Evolutionary conservation across 2,329 filamentous ascomycete species (phyloP).

Genomic region (Colletotrichum sp.): DNA sequence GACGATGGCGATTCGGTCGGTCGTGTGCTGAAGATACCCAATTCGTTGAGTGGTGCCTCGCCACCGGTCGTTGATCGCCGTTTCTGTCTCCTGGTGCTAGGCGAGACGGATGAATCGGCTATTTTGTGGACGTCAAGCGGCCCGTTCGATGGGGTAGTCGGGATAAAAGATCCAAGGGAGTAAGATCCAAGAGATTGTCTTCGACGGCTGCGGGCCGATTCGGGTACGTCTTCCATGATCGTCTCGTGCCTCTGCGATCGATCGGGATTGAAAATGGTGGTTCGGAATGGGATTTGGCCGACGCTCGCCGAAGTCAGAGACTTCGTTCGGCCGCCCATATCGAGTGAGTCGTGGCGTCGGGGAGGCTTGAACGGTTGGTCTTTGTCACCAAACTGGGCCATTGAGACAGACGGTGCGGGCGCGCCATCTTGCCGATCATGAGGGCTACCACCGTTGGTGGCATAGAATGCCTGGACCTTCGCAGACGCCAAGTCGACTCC

Average conservation of each 20-base stretch:
- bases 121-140: neutral
- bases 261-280: conserved; percentile 1
- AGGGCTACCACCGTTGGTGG: conserved; percentile 16
- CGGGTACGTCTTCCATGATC: conserved; percentile 2
- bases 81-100: neutral
- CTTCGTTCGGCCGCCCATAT: conserved; percentile 15
- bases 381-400: conserved; percentile 20
- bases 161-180: conserved; percentile 21
- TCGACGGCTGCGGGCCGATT: neutral
- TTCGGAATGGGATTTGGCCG: conserved; percentile 14
- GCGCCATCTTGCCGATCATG: conserved; percentile 18
- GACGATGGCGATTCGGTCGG: conserved; percentile 3
- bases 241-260: conserved; percentile 1
- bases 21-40: conserved; percentile 6
- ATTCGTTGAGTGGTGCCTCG: neutral
- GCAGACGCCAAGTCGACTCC: conserved; percentile 34
- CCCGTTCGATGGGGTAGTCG: neutral
- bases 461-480: conserved; percentile 40
- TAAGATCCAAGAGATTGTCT: conserved; percentile 20
- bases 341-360: neutral
- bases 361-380: conserved; percentile 2
- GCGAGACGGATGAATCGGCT: neutral
- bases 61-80: neutral
- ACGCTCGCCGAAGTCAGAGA: conserved; percentile 22
- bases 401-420: conserved; percentile 15